phyloP scores from a whole-genome alignment of 495 filamentous ascomycete genomes.

The Penicillium waksmanii region DNA sequence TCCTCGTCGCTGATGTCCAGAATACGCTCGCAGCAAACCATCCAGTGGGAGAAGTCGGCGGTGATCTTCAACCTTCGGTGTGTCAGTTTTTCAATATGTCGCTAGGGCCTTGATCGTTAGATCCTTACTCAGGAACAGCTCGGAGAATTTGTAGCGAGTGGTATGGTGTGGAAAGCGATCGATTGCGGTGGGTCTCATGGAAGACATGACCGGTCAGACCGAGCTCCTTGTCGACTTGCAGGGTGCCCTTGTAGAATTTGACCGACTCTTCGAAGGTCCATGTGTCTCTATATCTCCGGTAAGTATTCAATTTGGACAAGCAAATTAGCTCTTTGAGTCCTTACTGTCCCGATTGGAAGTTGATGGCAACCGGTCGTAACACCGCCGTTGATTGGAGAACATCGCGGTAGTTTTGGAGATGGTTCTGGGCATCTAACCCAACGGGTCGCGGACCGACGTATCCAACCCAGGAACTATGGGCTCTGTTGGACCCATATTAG shows the following conservation, averaged over 20 bases:
- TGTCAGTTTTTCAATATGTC: neutral
- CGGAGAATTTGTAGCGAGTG: conserved; percentile 20
- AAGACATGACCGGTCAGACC: conserved; percentile 27
- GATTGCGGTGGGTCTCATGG: conserved; percentile 37
- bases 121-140: conserved; percentile 28
- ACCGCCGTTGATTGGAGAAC: conserved; percentile 17
- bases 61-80: conserved; percentile 24
- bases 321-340: neutral
- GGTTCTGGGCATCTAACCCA: conserved; percentile 22
- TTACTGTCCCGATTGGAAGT: conserved; percentile 33
- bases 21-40: conserved; percentile 30
- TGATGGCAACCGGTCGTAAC: conserved; percentile 24
- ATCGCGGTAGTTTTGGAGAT: conserved; percentile 24
- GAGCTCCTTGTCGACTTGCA: conserved; percentile 27
- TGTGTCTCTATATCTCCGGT: conserved; percentile 21
- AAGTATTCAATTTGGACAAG: neutral
- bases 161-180: conserved; percentile 32
- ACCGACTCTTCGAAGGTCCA: conserved; percentile 33
- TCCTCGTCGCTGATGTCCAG: conserved; percentile 32
- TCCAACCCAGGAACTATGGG: conserved; percentile 26
- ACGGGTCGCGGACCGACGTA: conserved; percentile 26
- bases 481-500: conserved; percentile 7
- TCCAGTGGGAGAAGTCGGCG: conserved; percentile 36
- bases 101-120: neutral
- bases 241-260: conserved; percentile 27